A percentile compares a stretch with the other conserved stretches of the same genome.
Conservation (phyloP, 257 asterid genomes). For the Agastache rugosa region DNA sequence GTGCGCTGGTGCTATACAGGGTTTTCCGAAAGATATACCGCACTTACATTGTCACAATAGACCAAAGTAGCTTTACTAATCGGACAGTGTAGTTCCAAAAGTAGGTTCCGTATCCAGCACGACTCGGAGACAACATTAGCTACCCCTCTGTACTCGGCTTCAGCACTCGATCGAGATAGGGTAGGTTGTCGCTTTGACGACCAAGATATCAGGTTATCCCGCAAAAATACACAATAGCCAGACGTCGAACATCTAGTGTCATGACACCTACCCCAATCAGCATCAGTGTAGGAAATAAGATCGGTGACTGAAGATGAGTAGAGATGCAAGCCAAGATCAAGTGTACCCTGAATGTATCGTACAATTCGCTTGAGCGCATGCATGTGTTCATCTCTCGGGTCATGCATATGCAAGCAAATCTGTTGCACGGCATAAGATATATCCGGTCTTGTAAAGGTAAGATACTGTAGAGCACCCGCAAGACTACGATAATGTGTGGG, state of each 20-base stretch:
- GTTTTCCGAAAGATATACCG: neutral
- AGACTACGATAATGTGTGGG: neutral
- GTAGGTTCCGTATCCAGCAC: neutral
- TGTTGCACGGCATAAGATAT: neutral
- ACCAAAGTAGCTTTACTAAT: neutral
- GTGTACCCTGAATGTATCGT: neutral
- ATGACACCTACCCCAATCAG: constrained; percentile 6
- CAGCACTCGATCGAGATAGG: neutral
- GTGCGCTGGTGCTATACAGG: neutral
- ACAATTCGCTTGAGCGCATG: neutral
- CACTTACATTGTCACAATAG: neutral
- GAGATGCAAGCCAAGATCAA: neutral
- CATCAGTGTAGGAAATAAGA: neutral
- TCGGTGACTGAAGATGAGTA: neutral
- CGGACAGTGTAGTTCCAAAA: neutral
- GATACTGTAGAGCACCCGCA: neutral
- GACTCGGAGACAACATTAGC: neutral
- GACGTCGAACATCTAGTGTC: neutral
- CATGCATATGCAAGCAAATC: neutral
- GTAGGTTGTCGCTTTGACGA: neutral
- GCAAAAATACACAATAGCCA: neutral
- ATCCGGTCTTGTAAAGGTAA: neutral
- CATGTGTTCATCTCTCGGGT: neutral
- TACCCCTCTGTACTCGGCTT: neutral
- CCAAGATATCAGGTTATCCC: neutral